Evolutionary conservation across 352 stramenopile genomes (phyloP), one percentile per base, ranked within the genome.

Genomic region (Phytophthora boehmeriae): DNA sequence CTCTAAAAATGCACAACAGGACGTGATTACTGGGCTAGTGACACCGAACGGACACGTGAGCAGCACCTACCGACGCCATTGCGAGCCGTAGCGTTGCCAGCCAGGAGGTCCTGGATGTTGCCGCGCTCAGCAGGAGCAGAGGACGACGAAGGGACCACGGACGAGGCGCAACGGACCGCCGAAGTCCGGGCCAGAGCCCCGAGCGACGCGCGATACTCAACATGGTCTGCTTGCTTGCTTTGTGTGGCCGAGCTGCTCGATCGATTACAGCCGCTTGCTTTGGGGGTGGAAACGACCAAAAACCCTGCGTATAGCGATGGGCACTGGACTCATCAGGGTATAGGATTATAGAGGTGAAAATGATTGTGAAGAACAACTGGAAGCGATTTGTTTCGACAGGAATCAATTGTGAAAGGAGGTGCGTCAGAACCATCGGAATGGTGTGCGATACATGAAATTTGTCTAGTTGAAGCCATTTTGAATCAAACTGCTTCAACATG

Each of bases 171-270:
- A 35, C 71, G 71, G 39, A 51, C 45, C 42, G 58, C 57, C 8
- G 61, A 52, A 8, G 54, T 38, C 47, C 66, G 68, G 30, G 58
- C 45, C 30, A 76, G 25, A 53, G 72, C 62, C 55, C 46, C 58
- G 72, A 78, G 60, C 72, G 70, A 49, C 72, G 75, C 16, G 54
- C 68, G 59, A 84, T 53, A 30, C 59, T 73, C 57, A 82, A 51
- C 75, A 84, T 84, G 5, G 2, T 73, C 35, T 28, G 16, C 44
- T 8, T 20, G 19, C 42, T 35, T 48, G 10, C 20, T 52, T 41
- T 59, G 36, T 59, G 16, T 14, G 28, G 36, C 22, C 17, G 38
- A 30, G 25, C 25, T 30, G 25, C 25, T 20, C 27, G 52, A 65
- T 34, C 63, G 51, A 59, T 72, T 66, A 47, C 66, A 60, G 57